Base-by-base conservation (phyloP, 2,329 filamentous ascomycete genomes). In the Penicillium hordei region DNA sequence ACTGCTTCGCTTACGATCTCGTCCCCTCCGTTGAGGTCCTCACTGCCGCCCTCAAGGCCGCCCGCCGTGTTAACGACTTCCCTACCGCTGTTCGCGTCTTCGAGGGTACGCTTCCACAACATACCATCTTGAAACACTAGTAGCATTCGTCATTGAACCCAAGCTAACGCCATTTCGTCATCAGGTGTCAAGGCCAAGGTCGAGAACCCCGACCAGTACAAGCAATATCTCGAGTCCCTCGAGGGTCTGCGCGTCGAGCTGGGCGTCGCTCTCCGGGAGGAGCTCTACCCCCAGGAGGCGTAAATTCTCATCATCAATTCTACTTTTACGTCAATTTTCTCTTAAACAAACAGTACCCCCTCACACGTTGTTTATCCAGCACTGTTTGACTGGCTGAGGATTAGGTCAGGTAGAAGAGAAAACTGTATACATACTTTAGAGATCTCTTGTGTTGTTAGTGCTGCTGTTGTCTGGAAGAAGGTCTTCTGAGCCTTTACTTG, bases 1-100 rank as follows among this genome's bases (percentile, higher is more conserved):
- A 99, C 83, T 93, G 92, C 77, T 99, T 99, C 82, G 94, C 94
- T 75, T 99, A 99, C 88, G 94, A 99, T 88, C 89, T 99, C 73
- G 94, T 99, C 67, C 94, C 95, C 74, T 94, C 93, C 44, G 88
- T 93, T 65, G 87, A 90, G 69, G 94, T 99, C 75, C 86, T 97
- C 78, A 86, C 86, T 71, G 93, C 94, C 71, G 94, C 94, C 65
- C 86, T 99, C 72, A 92, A 89, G 81, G 94, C 94, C 70, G 94
- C 94, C 68, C 86, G 94, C 78, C 86, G 94, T 78, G 94, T 99
- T 76, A 97, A 99, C 80, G 94, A 99, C 84, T 97, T 89, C 83
- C 94, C 94, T 68, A 99, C 94, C 66, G 94, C 94, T 70, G 94
- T 99, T 75, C 91, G 94, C 75, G 89, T 99, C 79, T 99, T 99